These are phyloP conservation scores for Camelina hispida DNA, from an alignment of 345 rosid species.

Conservation along the genomic window DNA sequence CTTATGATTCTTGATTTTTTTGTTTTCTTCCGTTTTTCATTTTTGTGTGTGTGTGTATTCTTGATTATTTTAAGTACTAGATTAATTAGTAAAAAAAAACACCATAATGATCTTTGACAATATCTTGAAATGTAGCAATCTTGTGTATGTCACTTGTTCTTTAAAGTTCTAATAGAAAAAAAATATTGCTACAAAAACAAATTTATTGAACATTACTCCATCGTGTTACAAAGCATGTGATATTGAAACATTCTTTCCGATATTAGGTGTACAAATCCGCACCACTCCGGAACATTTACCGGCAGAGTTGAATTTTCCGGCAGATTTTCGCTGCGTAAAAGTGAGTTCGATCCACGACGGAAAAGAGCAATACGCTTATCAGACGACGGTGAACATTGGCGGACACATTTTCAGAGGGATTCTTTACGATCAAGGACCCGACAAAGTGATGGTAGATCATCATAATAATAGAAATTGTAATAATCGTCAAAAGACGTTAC, in stretches of 20 bases:
- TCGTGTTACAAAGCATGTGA: not conserved
- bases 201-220: not conserved
- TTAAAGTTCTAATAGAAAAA: not conserved
- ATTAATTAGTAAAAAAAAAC: not conserved
- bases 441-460: slow-evolving; percentile 39
- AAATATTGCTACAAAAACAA: not conserved
- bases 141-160: slow-evolving; percentile 12
- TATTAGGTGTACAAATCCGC: slow-evolving; percentile 54
- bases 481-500: slow-evolving; percentile 37
- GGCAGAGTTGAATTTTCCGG: slow-evolving; percentile 51
- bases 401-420: slow-evolving; percentile 70
- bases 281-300: slow-evolving; percentile 50
- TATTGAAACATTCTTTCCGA: not conserved
- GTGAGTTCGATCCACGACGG: slow-evolving; percentile 54
- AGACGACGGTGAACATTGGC: slow-evolving; percentile 54
- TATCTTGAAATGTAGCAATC: not conserved
- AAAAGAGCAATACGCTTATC: slow-evolving; percentile 53
- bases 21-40: not conserved
- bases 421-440: slow-evolving; percentile 66
- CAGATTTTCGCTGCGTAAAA: slow-evolving; percentile 56
- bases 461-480: slow-evolving; percentile 26
- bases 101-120: slow-evolving; percentile 9
- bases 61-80: not conserved
- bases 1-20: slow-evolving; percentile 1
- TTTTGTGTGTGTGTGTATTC: not conserved